Conservation (phyloP, 805 yeast genomes). For the Candida ortonii region DNA sequence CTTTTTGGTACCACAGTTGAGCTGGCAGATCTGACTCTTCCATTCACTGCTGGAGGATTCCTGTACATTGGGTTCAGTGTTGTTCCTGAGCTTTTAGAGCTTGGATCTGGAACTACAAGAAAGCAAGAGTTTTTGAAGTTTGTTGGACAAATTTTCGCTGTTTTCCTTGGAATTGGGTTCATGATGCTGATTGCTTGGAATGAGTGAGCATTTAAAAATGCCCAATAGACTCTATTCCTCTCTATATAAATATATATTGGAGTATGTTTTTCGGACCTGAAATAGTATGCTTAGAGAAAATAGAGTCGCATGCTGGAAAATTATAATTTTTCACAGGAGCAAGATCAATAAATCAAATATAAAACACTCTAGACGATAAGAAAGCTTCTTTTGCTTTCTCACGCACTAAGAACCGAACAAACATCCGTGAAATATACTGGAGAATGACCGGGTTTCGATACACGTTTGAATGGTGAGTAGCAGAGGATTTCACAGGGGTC, state of each 20-base stretch:
- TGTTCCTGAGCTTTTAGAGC: slow-evolving; percentile 66
- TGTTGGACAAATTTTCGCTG: slow-evolving; percentile 45
- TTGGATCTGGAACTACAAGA: slow-evolving; percentile 36
- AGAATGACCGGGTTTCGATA: slow-evolving; percentile 18
- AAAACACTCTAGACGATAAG: no score
- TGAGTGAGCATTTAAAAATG: slow-evolving; percentile 33
- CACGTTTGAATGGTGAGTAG: slow-evolving; percentile 28
- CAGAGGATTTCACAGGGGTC: no score
- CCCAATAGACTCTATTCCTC: no score
- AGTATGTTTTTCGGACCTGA: no score
- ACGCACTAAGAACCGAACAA: no score
- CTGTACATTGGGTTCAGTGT: slow-evolving; percentile 72
- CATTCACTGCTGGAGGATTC: slow-evolving; percentile 77
- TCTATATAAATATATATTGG: no score
- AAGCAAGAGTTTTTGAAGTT: slow-evolving; percentile 39
- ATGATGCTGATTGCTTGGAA: slow-evolving; percentile 54
- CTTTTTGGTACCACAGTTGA: slow-evolving; percentile 49
- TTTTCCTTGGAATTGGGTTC: slow-evolving; percentile 52
- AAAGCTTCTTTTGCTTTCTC: no score
- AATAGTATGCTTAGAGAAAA: no score
- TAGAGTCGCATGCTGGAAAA: no score
- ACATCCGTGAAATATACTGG: no score
- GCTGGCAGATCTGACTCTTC: slow-evolving; percentile 53
- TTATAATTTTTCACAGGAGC: no score
- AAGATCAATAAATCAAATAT: no score